Conservation (phyloP, 305 asterid genomes). For the Fraxinus baroniana region DNA sequence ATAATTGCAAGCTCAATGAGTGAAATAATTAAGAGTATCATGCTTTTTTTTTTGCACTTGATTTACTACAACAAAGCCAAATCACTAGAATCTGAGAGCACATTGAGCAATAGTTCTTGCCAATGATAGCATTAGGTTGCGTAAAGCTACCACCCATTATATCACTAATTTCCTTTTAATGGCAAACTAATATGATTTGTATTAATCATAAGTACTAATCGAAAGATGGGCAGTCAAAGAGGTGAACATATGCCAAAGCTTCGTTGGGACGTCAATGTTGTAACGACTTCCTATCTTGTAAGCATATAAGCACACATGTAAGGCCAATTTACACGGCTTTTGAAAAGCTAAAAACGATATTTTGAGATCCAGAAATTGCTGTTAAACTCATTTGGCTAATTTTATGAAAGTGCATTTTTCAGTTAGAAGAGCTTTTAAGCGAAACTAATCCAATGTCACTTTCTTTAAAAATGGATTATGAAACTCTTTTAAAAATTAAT, state of each 20-base stretch:
- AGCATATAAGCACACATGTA: background rate
- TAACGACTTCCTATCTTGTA: background rate
- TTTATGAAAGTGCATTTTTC: too few species aligned
- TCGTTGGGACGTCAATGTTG: background rate
- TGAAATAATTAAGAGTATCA: constrained; percentile 3
- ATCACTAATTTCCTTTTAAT: background rate
- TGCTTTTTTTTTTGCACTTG: background rate
- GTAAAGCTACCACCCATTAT: background rate
- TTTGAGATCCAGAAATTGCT: too few species aligned
- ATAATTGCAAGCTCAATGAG: background rate
- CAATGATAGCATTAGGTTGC: background rate
- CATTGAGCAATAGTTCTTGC: background rate
- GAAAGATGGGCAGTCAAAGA: background rate
- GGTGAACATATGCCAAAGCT: background rate
- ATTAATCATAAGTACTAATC: background rate
- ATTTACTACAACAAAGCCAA: background rate
- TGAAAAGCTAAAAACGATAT: too few species aligned
- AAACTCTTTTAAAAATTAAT: too few species aligned
- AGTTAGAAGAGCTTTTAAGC: too few species aligned
- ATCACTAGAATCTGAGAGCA: background rate
- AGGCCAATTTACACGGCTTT: too few species aligned
- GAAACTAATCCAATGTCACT: too few species aligned
- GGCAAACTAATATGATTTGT: background rate
- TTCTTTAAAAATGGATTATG: too few species aligned
- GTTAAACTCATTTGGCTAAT: too few species aligned